These are phyloP conservation scores for Pleurotus eryngii DNA, from an alignment of 768 basidiomycete species.

Conservation along the genomic window DNA sequence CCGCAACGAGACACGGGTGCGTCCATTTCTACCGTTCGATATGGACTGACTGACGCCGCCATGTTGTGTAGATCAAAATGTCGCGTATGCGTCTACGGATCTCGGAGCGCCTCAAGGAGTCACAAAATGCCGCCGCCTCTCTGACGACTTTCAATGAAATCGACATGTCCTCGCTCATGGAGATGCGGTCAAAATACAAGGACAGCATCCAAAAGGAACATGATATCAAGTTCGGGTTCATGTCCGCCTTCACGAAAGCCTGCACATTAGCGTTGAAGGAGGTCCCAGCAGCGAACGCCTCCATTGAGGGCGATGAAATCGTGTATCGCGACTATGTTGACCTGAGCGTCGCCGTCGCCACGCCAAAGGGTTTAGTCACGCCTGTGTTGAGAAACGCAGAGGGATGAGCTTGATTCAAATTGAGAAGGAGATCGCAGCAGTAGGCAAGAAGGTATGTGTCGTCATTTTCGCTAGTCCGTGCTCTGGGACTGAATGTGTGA, in stretches of 20 bases:
- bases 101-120: slow-evolving; percentile 95
- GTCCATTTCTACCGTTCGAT: slow-evolving; percentile 16
- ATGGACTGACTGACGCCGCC: no score
- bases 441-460: slow-evolving; percentile 78
- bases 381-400: slow-evolving; percentile 94
- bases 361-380: slow-evolving; percentile 95
- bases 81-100: slow-evolving; percentile 97
- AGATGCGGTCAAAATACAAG: slow-evolving; percentile 93
- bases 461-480: background rate
- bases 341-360: slow-evolving; percentile 93
- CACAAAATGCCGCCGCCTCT: slow-evolving; percentile 94
- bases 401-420: slow-evolving; percentile 83
- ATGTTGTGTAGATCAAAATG: slow-evolving; percentile 83
- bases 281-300: slow-evolving; percentile 91
- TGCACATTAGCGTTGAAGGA: slow-evolving; percentile 81
- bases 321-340: slow-evolving; percentile 93
- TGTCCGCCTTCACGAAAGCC: slow-evolving; percentile 95
- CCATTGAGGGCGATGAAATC: slow-evolving; percentile 91
- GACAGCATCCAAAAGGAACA: slow-evolving; percentile 86
- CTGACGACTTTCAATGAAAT: slow-evolving; percentile 99
- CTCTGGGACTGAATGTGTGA: no score
- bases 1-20: slow-evolving; percentile 83
- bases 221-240: slow-evolving; percentile 96
- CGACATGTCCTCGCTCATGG: slow-evolving; percentile 95
- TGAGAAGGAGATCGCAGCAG: slow-evolving; percentile 85